Conservation (phyloP, 2,329 filamentous ascomycete species). For the Arthrobotrys musiformis region DNA sequence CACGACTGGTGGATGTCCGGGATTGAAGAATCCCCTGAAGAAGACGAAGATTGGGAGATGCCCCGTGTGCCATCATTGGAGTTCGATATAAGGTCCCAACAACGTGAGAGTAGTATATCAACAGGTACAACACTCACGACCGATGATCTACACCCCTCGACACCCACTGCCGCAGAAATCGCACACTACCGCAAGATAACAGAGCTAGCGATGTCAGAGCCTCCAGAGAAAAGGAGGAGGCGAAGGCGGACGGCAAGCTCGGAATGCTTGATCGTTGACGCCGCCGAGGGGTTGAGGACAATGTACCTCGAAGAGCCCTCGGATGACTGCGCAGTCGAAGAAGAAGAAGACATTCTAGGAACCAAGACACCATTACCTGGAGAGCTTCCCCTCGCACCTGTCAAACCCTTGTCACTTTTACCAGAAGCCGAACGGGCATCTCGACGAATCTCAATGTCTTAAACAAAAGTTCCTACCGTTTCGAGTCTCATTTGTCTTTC, state of each 20-base stretch:
- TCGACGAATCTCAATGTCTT: constrained; percentile 5
- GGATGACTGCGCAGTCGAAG: constrained; percentile 48
- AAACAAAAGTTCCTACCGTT: not conserved
- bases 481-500: not conserved
- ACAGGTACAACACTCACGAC: constrained; percentile 31
- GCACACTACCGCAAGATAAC: constrained; percentile 40
- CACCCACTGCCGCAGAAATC: constrained; percentile 35
- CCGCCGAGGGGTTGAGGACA: constrained; percentile 35
- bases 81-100: constrained; percentile 15
- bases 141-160: constrained; percentile 29
- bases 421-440: constrained; percentile 8
- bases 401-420: constrained; percentile 19
- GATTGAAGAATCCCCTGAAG: constrained; percentile 35
- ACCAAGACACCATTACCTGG: not conserved
- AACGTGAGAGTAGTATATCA: constrained; percentile 44
- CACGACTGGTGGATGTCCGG: constrained; percentile 48
- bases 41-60: constrained; percentile 36
- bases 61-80: constrained; percentile 52
- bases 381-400: constrained; percentile 10
- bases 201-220: constrained; percentile 24
- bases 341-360: constrained; percentile 24
- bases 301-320: constrained; percentile 26
- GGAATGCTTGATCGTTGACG: constrained; percentile 39
- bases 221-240: constrained; percentile 27
- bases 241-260: constrained; percentile 51